phyloP scores from a whole-genome alignment of 2,329 filamentous ascomycete genomes.

The Pestalotiopsis sp. region DNA sequence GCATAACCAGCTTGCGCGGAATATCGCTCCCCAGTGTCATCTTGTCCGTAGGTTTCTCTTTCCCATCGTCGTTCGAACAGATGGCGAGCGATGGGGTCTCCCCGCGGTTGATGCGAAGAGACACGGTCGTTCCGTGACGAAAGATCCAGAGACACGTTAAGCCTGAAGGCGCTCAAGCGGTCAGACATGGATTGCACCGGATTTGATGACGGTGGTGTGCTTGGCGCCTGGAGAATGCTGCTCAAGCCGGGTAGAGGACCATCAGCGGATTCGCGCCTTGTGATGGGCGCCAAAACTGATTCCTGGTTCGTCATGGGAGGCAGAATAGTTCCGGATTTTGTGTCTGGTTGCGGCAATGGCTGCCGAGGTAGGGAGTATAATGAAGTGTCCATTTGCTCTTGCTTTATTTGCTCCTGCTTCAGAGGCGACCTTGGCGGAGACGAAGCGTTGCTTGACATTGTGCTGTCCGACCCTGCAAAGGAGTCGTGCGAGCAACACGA shows the following conservation, averaged over 20 bases:
- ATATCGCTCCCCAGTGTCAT: background rate
- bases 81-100: background rate
- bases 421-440: slow-evolving; percentile 21
- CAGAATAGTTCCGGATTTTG: background rate
- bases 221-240: slow-evolving; percentile 5
- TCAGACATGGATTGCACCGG: background rate
- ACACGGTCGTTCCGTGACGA: background rate
- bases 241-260: background rate
- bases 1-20: background rate
- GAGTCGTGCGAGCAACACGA: slow-evolving; percentile 22
- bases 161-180: background rate
- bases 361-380: background rate
- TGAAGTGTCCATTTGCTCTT: slow-evolving; percentile 11
- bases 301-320: background rate
- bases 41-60: background rate
- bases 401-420: slow-evolving; percentile 16
- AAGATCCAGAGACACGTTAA: background rate
- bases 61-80: background rate
- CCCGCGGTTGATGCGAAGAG: background rate
- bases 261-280: background rate
- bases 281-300: background rate
- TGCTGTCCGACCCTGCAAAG: slow-evolving; percentile 17
- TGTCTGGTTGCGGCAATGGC: background rate
- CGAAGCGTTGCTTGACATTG: slow-evolving; percentile 18
- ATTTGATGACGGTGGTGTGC: background rate